Evolutionary conservation across 208 protist species (phyloP).

Genomic region (Phytomonas francai): DNA sequence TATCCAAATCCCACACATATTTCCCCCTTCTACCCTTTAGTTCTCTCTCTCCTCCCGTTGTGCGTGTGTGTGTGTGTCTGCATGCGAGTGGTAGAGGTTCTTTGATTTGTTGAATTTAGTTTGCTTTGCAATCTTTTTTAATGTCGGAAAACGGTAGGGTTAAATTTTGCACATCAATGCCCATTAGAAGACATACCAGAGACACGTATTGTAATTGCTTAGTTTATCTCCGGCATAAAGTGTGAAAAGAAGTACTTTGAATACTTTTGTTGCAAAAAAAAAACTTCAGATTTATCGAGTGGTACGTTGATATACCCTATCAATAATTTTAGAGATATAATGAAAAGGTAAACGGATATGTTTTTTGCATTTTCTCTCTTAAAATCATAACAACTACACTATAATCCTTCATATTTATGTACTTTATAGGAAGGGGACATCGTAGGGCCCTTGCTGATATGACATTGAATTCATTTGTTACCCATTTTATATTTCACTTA

Average conservation of each 20-base stretch:
- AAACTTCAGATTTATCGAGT: background rate
- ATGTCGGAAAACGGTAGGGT: background rate
- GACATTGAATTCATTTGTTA: slow-evolving; percentile 9
- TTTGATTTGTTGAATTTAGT: slow-evolving; percentile 1
- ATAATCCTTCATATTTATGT: background rate
- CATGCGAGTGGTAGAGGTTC: background rate
- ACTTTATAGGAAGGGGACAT: background rate
- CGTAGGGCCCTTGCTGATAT: background rate
- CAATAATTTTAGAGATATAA: background rate
- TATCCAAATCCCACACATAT: background rate
- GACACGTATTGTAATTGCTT: background rate
- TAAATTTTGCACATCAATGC: background rate
- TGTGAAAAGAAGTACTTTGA: background rate
- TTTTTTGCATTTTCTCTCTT: slow-evolving; percentile 9
- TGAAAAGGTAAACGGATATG: background rate
- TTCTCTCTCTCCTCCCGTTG: slow-evolving; percentile 2
- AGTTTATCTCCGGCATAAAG: background rate
- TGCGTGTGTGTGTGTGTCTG: slow-evolving; percentile 7
- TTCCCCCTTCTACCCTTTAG: background rate
- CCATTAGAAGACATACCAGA: background rate
- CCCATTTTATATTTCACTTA: slow-evolving; percentile 6
- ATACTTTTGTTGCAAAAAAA: slow-evolving; percentile 5
- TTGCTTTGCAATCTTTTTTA: slow-evolving; percentile 7
- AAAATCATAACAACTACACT: background rate
- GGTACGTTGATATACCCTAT: background rate